Evolutionary conservation across 2,329 filamentous ascomycete genomes (phyloP), one percentile per base, ranked within the genome.

Genomic region (Trichoderma aggressivum): DNA sequence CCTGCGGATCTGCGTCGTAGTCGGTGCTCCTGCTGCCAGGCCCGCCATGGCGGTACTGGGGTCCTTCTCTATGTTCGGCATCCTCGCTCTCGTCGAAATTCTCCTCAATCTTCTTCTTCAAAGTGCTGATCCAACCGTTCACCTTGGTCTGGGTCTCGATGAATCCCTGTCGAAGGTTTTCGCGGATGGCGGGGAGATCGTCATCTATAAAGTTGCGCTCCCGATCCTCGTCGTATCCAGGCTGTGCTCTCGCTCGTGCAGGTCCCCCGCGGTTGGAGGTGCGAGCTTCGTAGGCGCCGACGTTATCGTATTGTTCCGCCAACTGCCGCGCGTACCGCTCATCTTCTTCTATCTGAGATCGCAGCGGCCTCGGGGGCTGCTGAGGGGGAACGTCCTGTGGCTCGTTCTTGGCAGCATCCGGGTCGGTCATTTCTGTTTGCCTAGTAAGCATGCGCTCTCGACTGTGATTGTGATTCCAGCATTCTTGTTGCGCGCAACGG

Each of bases 141-240:
- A 99, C 92, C 78, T 93, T 97, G 70, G 89, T 90, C 83, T 98
- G 96, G 2, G 96, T 98, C 78, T 99, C 94, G 70, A 94, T 78
- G 82, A 99, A 99, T 5, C 96, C 96, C 83, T 98, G 97, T 79
- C 91, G 92, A 75, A 99, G 88, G 78, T 97, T 98, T 79, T 97
- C 94, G 75, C 91, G 91, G 78, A 99, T 98, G 63, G 95, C 90
- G 1, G 96, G 95, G 16, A 99, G 88, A 75, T 99, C 96, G 77
- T 99, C 96, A 76, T 99, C 96, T 76, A 98, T 89, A 81, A 99
- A 99, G 84, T 89, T 98, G 78, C 92, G 92, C 76, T 97, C 94
- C 61, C 88, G 89, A 47, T 89, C 78, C 16, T 74, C 75, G 1
- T 18, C 55, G 21, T n/a, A 28, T 12, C 8, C 39, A 3, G 55